phyloP scores from a whole-genome alignment of 345 rosid genomes.

The Eucalyptus marginata region DNA sequence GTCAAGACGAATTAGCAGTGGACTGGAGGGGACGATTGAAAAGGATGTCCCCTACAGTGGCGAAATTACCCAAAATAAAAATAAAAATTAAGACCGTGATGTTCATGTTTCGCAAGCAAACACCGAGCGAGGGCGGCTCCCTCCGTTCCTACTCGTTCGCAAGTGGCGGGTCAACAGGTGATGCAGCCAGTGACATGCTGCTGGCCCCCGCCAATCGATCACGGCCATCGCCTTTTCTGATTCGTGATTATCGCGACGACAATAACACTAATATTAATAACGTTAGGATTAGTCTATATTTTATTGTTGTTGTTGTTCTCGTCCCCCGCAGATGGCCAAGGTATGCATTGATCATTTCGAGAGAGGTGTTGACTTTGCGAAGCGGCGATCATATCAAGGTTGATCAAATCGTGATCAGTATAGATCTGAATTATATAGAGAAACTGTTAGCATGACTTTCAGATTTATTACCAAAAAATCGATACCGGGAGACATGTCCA shows the following conservation, averaged over 20 bases:
- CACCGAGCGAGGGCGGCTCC: neutral
- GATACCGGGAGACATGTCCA: neutral
- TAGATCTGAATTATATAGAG: rapidly evolving
- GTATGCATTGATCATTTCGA: neutral
- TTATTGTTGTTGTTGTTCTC: neutral
- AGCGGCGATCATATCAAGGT: neutral
- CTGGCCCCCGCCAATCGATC: neutral
- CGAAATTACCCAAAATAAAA: neutral
- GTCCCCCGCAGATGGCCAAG: neutral
- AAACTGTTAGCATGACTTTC: too few species aligned
- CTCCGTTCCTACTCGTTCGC: neutral
- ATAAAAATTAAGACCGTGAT: neutral
- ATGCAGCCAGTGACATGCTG: neutral
- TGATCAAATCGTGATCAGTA: neutral
- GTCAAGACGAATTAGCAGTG: neutral
- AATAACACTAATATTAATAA: neutral
- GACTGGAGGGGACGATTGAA: neutral
- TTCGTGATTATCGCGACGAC: neutral
- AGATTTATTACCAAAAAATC: neutral
- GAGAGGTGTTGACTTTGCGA: neutral
- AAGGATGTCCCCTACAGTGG: neutral
- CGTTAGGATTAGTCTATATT: neutral
- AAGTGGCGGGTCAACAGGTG: neutral
- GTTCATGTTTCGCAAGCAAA: neutral
- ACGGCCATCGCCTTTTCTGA: neutral